Evolutionary conservation across 176 grass and related monocot species (phyloP).

Genomic region (Eragrostis nindensis): DNA sequence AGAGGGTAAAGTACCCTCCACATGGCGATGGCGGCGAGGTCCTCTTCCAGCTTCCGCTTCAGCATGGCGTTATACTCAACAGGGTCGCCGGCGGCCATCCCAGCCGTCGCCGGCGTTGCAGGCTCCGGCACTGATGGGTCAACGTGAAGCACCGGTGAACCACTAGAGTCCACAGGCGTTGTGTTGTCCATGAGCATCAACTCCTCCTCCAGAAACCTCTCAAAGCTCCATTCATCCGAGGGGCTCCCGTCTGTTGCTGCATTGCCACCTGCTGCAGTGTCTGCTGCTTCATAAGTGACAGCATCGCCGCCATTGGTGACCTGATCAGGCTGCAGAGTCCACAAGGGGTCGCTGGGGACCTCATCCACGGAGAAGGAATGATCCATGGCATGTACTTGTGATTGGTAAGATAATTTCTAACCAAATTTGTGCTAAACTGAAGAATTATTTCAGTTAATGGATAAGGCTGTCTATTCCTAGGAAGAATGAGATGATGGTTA

Average conservation of each 20-base stretch:
- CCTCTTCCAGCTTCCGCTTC: slow-evolving; percentile 64
- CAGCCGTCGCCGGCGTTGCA: background rate
- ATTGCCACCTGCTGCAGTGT: background rate
- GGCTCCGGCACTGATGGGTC: background rate
- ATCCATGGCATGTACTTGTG: slow-evolving; percentile 36
- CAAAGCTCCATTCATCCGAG: slow-evolving; percentile 53
- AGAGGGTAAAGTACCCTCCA: slow-evolving; percentile 52
- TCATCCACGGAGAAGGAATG: slow-evolving; percentile 54
- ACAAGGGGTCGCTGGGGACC: slow-evolving; percentile 34
- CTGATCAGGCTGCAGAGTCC: slow-evolving; percentile 13
- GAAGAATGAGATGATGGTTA: background rate
- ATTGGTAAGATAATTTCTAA: background rate
- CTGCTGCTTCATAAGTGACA: background rate
- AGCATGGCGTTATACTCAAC: slow-evolving; percentile 62
- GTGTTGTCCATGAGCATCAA: background rate
- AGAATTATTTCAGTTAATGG: no score
- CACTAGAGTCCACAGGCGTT: background rate
- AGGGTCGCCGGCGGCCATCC: slow-evolving; percentile 31
- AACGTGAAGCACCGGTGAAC: background rate
- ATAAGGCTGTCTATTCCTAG: background rate
- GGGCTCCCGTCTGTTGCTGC: slow-evolving; percentile 25
- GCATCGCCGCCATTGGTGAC: background rate
- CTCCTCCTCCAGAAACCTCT: slow-evolving; percentile 58
- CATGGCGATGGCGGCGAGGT: slow-evolving; percentile 68
- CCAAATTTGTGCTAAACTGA: background rate